Evolutionary conservation across 2,329 filamentous ascomycete genomes (phyloP).

Genomic region (Alternaria infectoria): DNA sequence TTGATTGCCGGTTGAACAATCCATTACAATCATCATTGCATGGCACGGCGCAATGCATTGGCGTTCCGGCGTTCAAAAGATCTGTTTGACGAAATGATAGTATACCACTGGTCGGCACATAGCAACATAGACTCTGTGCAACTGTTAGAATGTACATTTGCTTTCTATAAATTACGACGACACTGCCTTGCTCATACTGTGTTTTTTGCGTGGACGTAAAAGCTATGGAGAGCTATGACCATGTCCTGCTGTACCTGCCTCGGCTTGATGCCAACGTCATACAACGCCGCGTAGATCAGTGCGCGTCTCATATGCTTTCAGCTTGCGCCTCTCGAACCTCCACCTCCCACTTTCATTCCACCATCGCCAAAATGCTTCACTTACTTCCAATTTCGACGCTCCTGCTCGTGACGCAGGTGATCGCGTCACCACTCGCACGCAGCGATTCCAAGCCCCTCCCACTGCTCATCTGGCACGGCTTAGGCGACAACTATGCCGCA

Average conservation of each 20-base stretch:
- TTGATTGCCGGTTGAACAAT: slow-evolving; percentile 27
- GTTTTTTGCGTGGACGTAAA: not conserved
- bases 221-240: slow-evolving; percentile 8
- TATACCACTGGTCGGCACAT: slow-evolving; percentile 16
- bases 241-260: slow-evolving; percentile 19
- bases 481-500: slow-evolving; percentile 76
- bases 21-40: slow-evolving; percentile 3
- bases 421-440: slow-evolving; percentile 21
- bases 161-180: not conserved
- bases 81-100: slow-evolving; percentile 14
- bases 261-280: slow-evolving; percentile 27
- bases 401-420: slow-evolving; percentile 20
- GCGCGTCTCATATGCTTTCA: slow-evolving; percentile 3
- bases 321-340: slow-evolving; percentile 17
- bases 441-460: slow-evolving; percentile 63
- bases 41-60: slow-evolving; percentile 22
- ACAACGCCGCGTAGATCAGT: slow-evolving; percentile 14
- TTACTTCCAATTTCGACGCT: slow-evolving; percentile 31
- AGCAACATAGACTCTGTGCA: not conserved
- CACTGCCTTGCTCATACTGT: not conserved
- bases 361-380: slow-evolving; percentile 22
- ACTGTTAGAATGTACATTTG: not conserved
- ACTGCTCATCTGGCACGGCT: slow-evolving; percentile 91
- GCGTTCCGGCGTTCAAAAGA: slow-evolving; percentile 31
- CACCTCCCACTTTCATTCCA: slow-evolving; percentile 1